Evolutionary conservation across 306 rosid genomes (phyloP).

Genomic region (Gastrolobium bilobum): DNA sequence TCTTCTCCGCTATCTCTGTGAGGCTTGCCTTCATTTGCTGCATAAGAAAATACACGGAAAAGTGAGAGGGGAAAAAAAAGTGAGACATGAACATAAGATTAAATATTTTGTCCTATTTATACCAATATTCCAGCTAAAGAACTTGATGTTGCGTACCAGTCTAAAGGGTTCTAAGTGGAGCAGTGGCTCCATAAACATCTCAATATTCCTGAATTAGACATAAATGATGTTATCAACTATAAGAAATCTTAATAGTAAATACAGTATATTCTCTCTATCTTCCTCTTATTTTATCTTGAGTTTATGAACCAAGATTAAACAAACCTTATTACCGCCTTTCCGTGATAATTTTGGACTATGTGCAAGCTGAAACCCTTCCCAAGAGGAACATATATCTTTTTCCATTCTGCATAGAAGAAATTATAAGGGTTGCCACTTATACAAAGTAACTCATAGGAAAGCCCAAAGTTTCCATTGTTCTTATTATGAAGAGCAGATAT

Average conservation of each 20-base stretch:
- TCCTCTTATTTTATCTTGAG: background rate
- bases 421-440: constrained; percentile 6
- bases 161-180: constrained; percentile 59
- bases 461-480: background rate
- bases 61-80: background rate
- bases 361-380: constrained; percentile 74
- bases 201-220: constrained; percentile 62
- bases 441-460: constrained; percentile 8
- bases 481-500: constrained; percentile 19
- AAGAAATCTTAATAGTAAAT: background rate
- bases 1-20: constrained; percentile 39
- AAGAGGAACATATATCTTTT: constrained; percentile 51
- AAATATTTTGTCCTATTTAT: background rate
- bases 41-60: background rate
- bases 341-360: constrained; percentile 63
- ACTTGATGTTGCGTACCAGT: constrained; percentile 55
- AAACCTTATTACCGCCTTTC: constrained; percentile 75
- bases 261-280: background rate
- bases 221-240: background rate
- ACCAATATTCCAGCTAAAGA: background rate
- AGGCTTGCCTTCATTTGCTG: constrained; percentile 58
- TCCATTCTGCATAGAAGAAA: constrained; percentile 61
- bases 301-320: constrained; percentile 22
- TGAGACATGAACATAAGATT: background rate
- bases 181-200: constrained; percentile 69